Evolutionary conservation across 2,329 filamentous ascomycete genomes (phyloP), one percentile per base, ranked within the genome.

Genomic region (Talaromyces sp.): DNA sequence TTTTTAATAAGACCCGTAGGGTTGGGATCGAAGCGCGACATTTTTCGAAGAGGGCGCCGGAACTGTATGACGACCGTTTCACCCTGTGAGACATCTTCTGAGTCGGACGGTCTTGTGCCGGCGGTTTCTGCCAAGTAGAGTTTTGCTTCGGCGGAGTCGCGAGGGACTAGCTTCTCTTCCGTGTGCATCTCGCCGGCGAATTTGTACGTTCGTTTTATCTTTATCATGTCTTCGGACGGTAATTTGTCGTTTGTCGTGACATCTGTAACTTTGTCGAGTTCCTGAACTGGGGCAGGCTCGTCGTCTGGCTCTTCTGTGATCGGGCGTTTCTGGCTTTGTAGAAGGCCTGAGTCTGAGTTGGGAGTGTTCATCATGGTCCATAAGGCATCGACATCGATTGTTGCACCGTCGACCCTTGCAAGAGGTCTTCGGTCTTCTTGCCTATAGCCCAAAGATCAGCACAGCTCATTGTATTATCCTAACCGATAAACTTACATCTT

Each of bases 171-270:
- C 67, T 84, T 84, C 63, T 82, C 79, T 64, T 84, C 80, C 3
- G 81, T 82, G 62, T 81, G 81, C 55, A 79, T 76, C 68, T 84
- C 81, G 52, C 83, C 83, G 1, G 83, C 83, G 67, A 84, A 86
- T 60, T 81, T 81, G 71, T 84, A 84, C n/a, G 78, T 83, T 31
- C 82, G 79, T 66, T 80, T 83, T 67, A 86, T 85, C 44, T 79
- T 83, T 63, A 86, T 78, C 67, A 79, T 79, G 60, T 83, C 78
- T 54, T 82, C 78, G 3, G 66, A 66, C n/a, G 65, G 61, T 2
- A 64, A 35, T 31, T 54, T 63, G 8, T 39, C 39, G 14, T 68
- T 57, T 7, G 67, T 63, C 16, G 60, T n/a, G 21, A 65, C 55
- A 18, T 69, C 67, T 59, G 67, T 59, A 8, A 67, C 6, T 42